phyloP scores from a whole-genome alignment of 208 protist species.

The Trypanosoma lewisi region DNA sequence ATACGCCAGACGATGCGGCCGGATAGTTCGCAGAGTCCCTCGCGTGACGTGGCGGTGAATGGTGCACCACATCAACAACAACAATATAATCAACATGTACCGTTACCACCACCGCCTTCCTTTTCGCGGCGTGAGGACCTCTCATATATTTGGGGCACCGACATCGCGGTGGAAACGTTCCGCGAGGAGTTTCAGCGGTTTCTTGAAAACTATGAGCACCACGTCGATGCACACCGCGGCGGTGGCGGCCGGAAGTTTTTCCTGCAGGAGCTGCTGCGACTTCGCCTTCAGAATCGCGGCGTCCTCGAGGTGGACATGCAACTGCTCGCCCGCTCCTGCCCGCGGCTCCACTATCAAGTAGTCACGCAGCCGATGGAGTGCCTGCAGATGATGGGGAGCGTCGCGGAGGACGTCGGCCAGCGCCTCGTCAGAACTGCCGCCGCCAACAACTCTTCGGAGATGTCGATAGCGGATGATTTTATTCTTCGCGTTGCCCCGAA shows the following conservation, averaged over 20 bases:
- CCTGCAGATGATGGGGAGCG: conserved; percentile 81
- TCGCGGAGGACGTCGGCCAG: conserved; percentile 75
- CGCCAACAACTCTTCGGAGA: conserved; percentile 23
- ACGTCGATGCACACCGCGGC: conserved; percentile 1
- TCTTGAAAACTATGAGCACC: conserved; percentile 64
- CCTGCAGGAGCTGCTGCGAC: conserved; percentile 64
- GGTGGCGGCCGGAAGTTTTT: conserved; percentile 39
- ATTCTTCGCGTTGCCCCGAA: conserved; percentile 62
- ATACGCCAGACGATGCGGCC: conserved; percentile 14
- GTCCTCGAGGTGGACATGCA: conserved; percentile 78
- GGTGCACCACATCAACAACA: conserved; percentile 13
- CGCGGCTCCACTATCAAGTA: conserved; percentile 56
- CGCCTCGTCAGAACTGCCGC: no score
- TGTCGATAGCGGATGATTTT: conserved; percentile 49
- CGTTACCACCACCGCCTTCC: background rate
- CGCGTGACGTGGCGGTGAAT: background rate
- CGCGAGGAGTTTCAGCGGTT: conserved; percentile 71
- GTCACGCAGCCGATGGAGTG: conserved; percentile 86
- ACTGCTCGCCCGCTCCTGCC: conserved; percentile 43
- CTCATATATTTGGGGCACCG: conserved; percentile 89
- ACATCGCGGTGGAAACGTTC: conserved; percentile 86
- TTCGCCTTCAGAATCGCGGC: conserved; percentile 66
- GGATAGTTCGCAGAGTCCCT: background rate
- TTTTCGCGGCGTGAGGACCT: conserved; percentile 62
- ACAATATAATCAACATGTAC: background rate